Evolutionary conservation across 1,284 basidiomycete species (phyloP), one percentile per base, ranked within the genome.

Genomic region (Hortiboletus rubellus): DNA sequence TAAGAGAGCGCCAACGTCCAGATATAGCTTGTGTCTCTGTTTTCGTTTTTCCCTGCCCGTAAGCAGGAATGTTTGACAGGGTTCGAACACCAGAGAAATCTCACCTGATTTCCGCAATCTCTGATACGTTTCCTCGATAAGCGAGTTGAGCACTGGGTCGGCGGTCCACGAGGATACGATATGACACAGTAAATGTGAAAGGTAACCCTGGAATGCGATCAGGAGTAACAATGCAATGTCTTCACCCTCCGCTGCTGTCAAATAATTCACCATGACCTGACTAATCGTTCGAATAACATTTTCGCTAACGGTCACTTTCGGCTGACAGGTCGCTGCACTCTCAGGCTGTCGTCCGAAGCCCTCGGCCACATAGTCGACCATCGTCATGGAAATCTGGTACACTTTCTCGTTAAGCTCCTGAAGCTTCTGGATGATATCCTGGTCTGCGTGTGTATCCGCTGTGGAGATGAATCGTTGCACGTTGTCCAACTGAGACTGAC

Each of bases 391-490:
- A 3, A 30, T 18, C 34, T 48, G 15, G 12, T 48, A 52, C 33
- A 51, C 50, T 8, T 51, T 43, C 33, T 51, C 50, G 44, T 51
- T 51, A 7, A 51, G 43, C 42, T 27, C 44, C 17, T 51, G 50
- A 6, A 48, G 17, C 33, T 10, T 30, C 43, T 36, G 42, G 33
- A 40, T 30, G 22, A 51, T 15, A n/a, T 51, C 50, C 15, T 36
- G 22, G 10, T 51, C 50, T 5, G 50, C 30, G 17, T 51, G 43
- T 36, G 33, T 7, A 14, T 51, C 50, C 11, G 50, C 50, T 27
- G 50, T 51, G 24, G 42, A 51, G 5, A 51, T 15, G 43, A 51
- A 48, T 8, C 44, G 43, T 10, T 51, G 50, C 1, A 51, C 50
- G 8, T 36, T 48, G 24, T 51, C 50, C 44, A 51, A 18, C 42